phyloP scores from a whole-genome alignment of 2,329 filamentous ascomycete species.

The Fusarium protoensiforme region DNA sequence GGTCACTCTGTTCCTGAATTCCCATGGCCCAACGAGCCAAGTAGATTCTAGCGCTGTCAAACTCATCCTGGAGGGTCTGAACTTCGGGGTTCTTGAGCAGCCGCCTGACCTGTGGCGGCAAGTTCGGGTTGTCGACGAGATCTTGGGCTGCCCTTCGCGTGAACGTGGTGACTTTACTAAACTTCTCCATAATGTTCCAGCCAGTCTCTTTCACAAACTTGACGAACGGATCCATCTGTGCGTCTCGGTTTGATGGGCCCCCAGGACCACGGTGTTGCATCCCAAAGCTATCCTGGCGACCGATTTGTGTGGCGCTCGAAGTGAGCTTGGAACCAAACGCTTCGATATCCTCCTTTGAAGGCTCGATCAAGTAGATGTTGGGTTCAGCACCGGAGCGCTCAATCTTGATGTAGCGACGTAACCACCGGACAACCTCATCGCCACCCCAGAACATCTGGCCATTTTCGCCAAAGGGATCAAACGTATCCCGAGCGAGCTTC shows the following conservation, averaged over 20 bases:
- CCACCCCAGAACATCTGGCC: slow-evolving; percentile 98
- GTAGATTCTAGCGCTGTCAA: slow-evolving; percentile 95
- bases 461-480: slow-evolving; percentile 88
- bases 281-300: slow-evolving; percentile 47
- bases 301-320: slow-evolving; percentile 42
- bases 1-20: slow-evolving; percentile 95
- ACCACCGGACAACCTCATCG: slow-evolving; percentile 92
- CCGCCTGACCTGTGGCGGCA: slow-evolving; percentile 88
- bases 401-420: slow-evolving; percentile 84
- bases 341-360: slow-evolving; percentile 82
- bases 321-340: slow-evolving; percentile 78
- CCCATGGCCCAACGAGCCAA: slow-evolving; percentile 98
- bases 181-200: slow-evolving; percentile 96
- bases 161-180: slow-evolving; percentile 97
- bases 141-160: slow-evolving; percentile 92
- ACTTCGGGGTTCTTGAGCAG: slow-evolving; percentile 93
- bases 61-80: slow-evolving; percentile 94
- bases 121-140: slow-evolving; percentile 87
- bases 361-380: slow-evolving; percentile 91
- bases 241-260: slow-evolving; percentile 64
- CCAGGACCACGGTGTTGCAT: slow-evolving; percentile 45
- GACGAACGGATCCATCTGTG: slow-evolving; percentile 89
- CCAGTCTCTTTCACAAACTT: slow-evolving; percentile 95
- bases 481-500: slow-evolving; percentile 82
- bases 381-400: slow-evolving; percentile 88